phyloP scores from a whole-genome alignment of 306 rosid species.

The Senna siamea region DNA sequence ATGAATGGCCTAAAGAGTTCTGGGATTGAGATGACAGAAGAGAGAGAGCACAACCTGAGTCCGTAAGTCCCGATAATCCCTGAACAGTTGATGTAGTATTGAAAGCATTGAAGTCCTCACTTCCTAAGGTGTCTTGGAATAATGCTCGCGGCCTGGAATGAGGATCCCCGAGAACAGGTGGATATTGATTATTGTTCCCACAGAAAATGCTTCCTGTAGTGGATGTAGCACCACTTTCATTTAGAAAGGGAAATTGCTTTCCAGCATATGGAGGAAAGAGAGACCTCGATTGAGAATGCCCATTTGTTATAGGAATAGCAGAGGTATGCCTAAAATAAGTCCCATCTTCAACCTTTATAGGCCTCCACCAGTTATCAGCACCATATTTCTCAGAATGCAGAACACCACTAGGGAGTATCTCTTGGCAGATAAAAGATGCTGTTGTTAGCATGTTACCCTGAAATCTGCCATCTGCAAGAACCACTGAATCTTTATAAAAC shows the following conservation, averaged over 20 bases:
- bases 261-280: constrained; percentile 44
- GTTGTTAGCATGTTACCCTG: constrained; percentile 52
- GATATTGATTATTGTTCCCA: constrained; percentile 48
- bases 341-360: constrained; percentile 56
- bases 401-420: constrained; percentile 58
- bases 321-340: constrained; percentile 47
- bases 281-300: constrained; percentile 51
- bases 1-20: constrained; percentile 61
- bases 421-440: constrained; percentile 77
- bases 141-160: constrained; percentile 50
- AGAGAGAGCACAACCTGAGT: constrained; percentile 90
- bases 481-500: constrained; percentile 10
- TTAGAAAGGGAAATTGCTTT: constrained; percentile 53
- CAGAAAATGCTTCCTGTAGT: constrained; percentile 50
- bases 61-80: constrained; percentile 60
- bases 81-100: constrained; percentile 56
- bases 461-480: constrained; percentile 60
- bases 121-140: constrained; percentile 54
- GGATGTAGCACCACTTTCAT: constrained; percentile 49
- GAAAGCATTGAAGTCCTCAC: constrained; percentile 59
- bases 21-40: constrained; percentile 93
- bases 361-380: constrained; percentile 52
- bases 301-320: constrained; percentile 51
- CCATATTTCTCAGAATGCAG: constrained; percentile 57
- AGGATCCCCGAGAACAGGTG: constrained; percentile 36